Conservation (phyloP, 495 filamentous ascomycete species). For the Annulohypoxylon stygium region DNA sequence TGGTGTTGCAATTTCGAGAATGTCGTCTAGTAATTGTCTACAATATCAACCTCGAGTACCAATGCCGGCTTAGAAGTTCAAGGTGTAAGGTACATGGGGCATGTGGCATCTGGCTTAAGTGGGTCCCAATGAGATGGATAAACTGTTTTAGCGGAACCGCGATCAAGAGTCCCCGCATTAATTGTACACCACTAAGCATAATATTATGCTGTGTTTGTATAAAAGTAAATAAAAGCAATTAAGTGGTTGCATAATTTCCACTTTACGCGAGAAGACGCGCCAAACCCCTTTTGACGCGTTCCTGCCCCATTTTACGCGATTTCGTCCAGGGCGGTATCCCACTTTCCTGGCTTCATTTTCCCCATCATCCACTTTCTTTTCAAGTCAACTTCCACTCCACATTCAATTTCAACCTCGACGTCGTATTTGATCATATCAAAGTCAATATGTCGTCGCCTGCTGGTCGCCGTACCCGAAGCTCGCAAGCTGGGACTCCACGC, state of each 20-base stretch:
- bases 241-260: slow-evolving; percentile 40
- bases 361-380: slow-evolving; percentile 23
- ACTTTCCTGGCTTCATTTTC: slow-evolving; percentile 19
- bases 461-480: slow-evolving; percentile 66
- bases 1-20: slow-evolving; percentile 22
- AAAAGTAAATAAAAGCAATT: slow-evolving; percentile 11
- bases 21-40: slow-evolving; percentile 20
- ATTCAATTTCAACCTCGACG: background rate
- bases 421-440: slow-evolving; percentile 19
- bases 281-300: slow-evolving; percentile 35
- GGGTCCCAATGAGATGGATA: slow-evolving; percentile 33
- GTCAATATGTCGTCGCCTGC: slow-evolving; percentile 72
- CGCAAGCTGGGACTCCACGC: slow-evolving; percentile 68
- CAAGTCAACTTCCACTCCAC: slow-evolving; percentile 17
- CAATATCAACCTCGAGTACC: slow-evolving; percentile 17
- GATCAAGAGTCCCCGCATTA: slow-evolving; percentile 13
- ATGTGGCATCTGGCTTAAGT: slow-evolving; percentile 44
- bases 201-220: slow-evolving; percentile 7
- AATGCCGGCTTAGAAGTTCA: slow-evolving; percentile 24
- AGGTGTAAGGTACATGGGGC: slow-evolving; percentile 29
- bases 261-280: slow-evolving; percentile 49
- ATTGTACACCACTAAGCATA: background rate
- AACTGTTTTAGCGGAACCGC: slow-evolving; percentile 44
- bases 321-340: slow-evolving; percentile 32
- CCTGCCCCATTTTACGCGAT: slow-evolving; percentile 32